Conservation (phyloP, 441 rosid species). For the Codiaeum variegatum region DNA sequence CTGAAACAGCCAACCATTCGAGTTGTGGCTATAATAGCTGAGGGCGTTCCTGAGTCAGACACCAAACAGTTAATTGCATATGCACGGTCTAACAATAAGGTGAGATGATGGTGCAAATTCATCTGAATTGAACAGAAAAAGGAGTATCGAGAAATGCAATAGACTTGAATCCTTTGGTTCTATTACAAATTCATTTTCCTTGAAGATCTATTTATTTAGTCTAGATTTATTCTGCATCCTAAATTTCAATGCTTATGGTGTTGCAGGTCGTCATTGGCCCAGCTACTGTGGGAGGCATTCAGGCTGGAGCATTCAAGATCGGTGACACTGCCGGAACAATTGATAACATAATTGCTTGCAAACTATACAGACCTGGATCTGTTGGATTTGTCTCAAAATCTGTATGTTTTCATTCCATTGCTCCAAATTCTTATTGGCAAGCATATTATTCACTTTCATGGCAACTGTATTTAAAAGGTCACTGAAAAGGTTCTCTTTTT, state of each 20-base stretch:
- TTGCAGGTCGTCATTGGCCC: slow-evolving; percentile 93
- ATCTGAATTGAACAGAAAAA: slow-evolving; percentile 17
- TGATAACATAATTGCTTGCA: slow-evolving; percentile 87
- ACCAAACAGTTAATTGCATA: slow-evolving; percentile 82
- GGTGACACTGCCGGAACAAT: slow-evolving; percentile 99
- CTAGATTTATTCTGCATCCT: slow-evolving; percentile 1
- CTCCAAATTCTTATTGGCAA: slow-evolving; percentile 6
- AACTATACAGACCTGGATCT: slow-evolving; percentile 92
- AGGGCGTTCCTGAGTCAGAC: slow-evolving; percentile 96
- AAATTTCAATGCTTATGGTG: slow-evolving; percentile 22
- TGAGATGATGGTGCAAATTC: slow-evolving; percentile 18
- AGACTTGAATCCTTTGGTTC: neutral
- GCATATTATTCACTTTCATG: neutral
- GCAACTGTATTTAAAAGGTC: neutral
- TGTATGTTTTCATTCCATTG: slow-evolving; percentile 42
- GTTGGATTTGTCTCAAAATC: slow-evolving; percentile 97
- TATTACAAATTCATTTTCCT: neutral
- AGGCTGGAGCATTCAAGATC: slow-evolving; percentile 96
- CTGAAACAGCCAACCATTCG: slow-evolving; percentile 89
- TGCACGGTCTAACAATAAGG: slow-evolving; percentile 95
- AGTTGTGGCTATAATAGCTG: slow-evolving; percentile 93
- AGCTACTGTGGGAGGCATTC: slow-evolving; percentile 98
- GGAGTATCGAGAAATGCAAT: slow-evolving; percentile 2
- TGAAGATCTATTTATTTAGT: slow-evolving; percentile 7
- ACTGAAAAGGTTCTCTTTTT: neutral